phyloP scores from a whole-genome alignment of 805 yeast genomes.

The Saccharomyces kudriavzevii region DNA sequence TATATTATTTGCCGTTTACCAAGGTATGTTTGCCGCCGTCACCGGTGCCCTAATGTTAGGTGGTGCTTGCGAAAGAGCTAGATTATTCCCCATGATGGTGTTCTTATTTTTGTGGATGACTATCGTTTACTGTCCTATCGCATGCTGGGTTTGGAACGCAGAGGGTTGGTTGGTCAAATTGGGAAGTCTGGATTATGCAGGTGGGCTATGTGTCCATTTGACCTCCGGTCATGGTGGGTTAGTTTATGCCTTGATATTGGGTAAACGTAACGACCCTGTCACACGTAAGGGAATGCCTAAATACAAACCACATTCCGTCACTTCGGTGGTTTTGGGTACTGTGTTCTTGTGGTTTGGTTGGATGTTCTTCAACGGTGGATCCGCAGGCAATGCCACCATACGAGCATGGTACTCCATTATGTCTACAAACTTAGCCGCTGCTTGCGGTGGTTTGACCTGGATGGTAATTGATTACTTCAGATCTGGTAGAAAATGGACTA shows the following conservation, averaged over 20 bases:
- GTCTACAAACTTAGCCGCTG: slow-evolving; percentile 91
- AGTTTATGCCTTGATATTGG: slow-evolving; percentile 84
- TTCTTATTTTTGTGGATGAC: slow-evolving; percentile 92
- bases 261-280: slow-evolving; percentile 78
- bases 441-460: slow-evolving; percentile 90
- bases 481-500: slow-evolving; percentile 83
- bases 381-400: slow-evolving; percentile 86
- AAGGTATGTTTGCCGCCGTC: slow-evolving; percentile 92
- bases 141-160: slow-evolving; percentile 96
- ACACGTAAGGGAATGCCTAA: slow-evolving; percentile 66
- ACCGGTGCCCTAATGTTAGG: slow-evolving; percentile 94
- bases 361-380: slow-evolving; percentile 94
- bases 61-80: slow-evolving; percentile 96
- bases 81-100: slow-evolving; percentile 93
- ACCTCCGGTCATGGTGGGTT: slow-evolving; percentile 91
- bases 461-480: slow-evolving; percentile 82
- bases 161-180: slow-evolving; percentile 80
- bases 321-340: slow-evolving; percentile 86
- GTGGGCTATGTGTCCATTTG: slow-evolving; percentile 98
- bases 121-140: slow-evolving; percentile 90
- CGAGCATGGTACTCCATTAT: slow-evolving; percentile 92
- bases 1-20: slow-evolving; percentile 81
- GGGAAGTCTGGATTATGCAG: slow-evolving; percentile 93
- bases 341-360: slow-evolving; percentile 96
- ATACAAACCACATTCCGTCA: slow-evolving; percentile 89